Percentiles rank a stretch among this genome's conserved stretches.
phyloP scores from a whole-genome alignment of 169 alveolate genomes.

The Babesia ovata region DNA sequence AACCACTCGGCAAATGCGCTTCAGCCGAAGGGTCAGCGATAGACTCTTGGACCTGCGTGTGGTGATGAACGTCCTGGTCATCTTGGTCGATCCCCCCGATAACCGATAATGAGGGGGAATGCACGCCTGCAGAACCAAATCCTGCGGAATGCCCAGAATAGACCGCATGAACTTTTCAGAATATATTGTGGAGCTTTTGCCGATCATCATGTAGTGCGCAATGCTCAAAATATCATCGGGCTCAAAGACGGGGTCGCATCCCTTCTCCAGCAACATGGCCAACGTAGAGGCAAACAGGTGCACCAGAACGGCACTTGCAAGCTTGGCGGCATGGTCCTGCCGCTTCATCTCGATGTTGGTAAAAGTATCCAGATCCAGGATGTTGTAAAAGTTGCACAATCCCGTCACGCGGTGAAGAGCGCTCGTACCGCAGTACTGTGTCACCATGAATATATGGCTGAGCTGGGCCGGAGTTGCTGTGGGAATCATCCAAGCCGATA shows the following conservation, averaged over 20 bases:
- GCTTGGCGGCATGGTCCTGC: conserved; percentile 60
- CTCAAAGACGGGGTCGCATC: conserved; percentile 4
- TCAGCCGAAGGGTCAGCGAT: neutral
- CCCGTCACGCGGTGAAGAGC: conserved; percentile 31
- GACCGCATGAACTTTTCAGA: conserved; percentile 5
- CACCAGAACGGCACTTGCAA: conserved; percentile 50
- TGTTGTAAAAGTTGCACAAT: conserved; percentile 48
- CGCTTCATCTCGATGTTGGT: conserved; percentile 54
- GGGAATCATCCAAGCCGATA: conserved; percentile 78
- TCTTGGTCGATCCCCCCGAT: neutral
- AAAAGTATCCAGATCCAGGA: conserved; percentile 55
- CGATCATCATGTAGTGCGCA: conserved; percentile 28
- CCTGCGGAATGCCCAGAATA: conserved; percentile 7
- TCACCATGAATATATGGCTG: conserved; percentile 37
- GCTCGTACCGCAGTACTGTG: conserved; percentile 54
- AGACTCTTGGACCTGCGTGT: conserved; percentile 7
- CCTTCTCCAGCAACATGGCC: conserved; percentile 27
- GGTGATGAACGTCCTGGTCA: conserved; percentile 8
- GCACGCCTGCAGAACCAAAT: conserved; percentile 1
- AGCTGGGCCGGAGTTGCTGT: conserved; percentile 34
- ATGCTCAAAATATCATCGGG: conserved; percentile 20
- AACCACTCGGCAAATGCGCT: neutral
- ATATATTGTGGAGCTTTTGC: neutral
- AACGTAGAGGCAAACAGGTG: conserved; percentile 52
- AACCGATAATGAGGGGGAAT: conserved; percentile 5